These are phyloP conservation scores for Cladophialophora exuberans DNA, from an alignment of 2,329 filamentous ascomycete species.

Conservation along the genomic window DNA sequence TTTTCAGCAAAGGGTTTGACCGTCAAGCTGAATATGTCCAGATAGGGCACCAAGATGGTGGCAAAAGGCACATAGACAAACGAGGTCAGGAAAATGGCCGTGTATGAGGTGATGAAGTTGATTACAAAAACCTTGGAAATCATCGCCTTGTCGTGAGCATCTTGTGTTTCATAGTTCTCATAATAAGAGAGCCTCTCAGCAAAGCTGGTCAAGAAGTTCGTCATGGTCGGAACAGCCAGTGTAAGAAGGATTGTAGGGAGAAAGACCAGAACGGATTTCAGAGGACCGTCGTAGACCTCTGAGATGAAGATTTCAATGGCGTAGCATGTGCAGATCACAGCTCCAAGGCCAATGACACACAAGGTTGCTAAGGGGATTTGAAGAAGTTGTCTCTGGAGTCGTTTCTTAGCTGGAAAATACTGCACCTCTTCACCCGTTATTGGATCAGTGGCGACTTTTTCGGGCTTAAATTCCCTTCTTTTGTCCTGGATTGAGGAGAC, in stretches of 20 bases:
- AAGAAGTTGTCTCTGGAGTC: conserved; percentile 75
- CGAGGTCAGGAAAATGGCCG: conserved; percentile 87
- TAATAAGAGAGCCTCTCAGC: conserved; percentile 77
- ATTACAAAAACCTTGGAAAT: conserved; percentile 93
- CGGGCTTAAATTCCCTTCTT: conserved; percentile 76
- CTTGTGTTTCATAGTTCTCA: conserved; percentile 91
- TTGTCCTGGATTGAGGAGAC: conserved; percentile 81
- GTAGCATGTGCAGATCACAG: conserved; percentile 83
- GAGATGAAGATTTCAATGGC: conserved; percentile 94
- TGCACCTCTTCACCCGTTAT: conserved; percentile 79
- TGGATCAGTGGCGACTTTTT: conserved; percentile 75
- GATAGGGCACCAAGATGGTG: conserved; percentile 77
- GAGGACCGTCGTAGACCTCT: conserved; percentile 86
- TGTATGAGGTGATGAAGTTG: conserved; percentile 95
- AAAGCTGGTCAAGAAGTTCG: conserved; percentile 71
- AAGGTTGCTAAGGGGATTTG: conserved; percentile 82
- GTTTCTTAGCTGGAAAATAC: conserved; percentile 75
- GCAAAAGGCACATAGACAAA: conserved; percentile 96
- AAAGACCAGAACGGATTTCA: conserved; percentile 85
- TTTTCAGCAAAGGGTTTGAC: conserved; percentile 76
- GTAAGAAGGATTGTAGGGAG: conserved; percentile 88
- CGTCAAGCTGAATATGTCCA: conserved; percentile 77
- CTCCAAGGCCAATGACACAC: conserved; percentile 73
- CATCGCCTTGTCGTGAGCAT: conserved; percentile 79
- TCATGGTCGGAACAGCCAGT: conserved; percentile 76